Evolutionary conservation across 768 basidiomycete genomes (phyloP), one percentile per base, ranked within the genome.

Genomic region (Lactarius hengduanensis): DNA sequence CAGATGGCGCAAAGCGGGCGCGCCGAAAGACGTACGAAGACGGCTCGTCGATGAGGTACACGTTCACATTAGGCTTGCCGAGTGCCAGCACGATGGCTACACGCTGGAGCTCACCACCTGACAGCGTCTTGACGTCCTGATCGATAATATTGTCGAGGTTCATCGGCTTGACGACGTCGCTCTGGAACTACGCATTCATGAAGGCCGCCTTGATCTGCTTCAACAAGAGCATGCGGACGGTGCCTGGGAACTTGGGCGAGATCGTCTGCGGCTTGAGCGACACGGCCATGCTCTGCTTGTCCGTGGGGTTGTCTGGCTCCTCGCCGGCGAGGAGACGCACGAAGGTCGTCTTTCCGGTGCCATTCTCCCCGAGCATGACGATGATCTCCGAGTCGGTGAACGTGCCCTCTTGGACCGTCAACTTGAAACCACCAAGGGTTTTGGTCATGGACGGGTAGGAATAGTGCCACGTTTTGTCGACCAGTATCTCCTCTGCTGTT

Each of bases 371-470:
- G 40, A 99, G 81, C 89, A 99, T 92, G 76, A 99, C 97, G 72
- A 99, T 94, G 76, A 99, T 99, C 77, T 99, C 97, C 2, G 96
- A 98, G 75, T 98, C 96, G n/a, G 96, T 96, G 80, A 98, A 99
- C 40, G 84, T 84, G 30, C 97, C 97, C 0, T 77, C 80, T 72
- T 96, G 86, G 62, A 99, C 92, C 59, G 94, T 93, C 57, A 99
- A 86, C 78, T 99, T 98, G 88, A 99, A 99, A 70, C 75, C 76
- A 34, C 97, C 97, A 59, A 98, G 85, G 0, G 97, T 98, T 80
- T 99, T 99, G 69, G 91, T 91, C 97, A 99, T 98, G 36, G 89
- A 71, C 0, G 97, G 97, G 80, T 98, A 99, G 9, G 85, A 82
- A 78, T 96, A 96, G 74, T 91, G 90, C 57, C 90, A 86, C 32